phyloP scores from a whole-genome alignment of 176 grass and related monocot genomes.

The Cenchrus purpureus region DNA sequence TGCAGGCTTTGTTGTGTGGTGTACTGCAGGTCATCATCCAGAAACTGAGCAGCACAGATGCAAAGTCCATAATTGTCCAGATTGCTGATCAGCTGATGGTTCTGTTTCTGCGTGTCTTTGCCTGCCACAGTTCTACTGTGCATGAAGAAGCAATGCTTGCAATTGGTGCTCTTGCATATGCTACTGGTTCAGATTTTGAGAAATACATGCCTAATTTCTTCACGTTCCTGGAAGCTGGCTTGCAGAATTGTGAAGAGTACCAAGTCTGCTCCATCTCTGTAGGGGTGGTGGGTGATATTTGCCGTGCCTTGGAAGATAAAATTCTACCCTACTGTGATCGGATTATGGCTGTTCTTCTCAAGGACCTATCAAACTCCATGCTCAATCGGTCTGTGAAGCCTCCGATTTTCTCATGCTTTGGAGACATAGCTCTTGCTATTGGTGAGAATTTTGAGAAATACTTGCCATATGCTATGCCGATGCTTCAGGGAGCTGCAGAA shows the following conservation, averaged over 20 bases:
- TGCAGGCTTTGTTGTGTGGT: slow-evolving; percentile 87
- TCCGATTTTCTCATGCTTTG: slow-evolving; percentile 85
- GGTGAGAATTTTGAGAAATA: slow-evolving; percentile 93
- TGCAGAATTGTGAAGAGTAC: slow-evolving; percentile 89
- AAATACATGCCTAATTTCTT: slow-evolving; percentile 90
- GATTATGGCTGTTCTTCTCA: slow-evolving; percentile 89
- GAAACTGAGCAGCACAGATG: slow-evolving; percentile 77
- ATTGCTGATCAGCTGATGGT: slow-evolving; percentile 81
- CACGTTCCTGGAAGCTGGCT: slow-evolving; percentile 79
- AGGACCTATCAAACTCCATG: slow-evolving; percentile 81
- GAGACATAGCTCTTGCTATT: slow-evolving; percentile 90
- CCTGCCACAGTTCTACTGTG: slow-evolving; percentile 76
- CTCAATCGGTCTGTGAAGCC: slow-evolving; percentile 84
- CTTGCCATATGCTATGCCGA: slow-evolving; percentile 74
- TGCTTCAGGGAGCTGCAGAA: slow-evolving; percentile 83
- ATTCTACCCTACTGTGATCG: slow-evolving; percentile 82
- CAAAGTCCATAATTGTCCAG: slow-evolving; percentile 69
- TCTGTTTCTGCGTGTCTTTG: slow-evolving; percentile 80
- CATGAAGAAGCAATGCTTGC: slow-evolving; percentile 98
- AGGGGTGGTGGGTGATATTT: slow-evolving; percentile 88
- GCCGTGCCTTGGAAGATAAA: slow-evolving; percentile 83
- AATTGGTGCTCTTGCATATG: slow-evolving; percentile 89
- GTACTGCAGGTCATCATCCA: slow-evolving; percentile 92
- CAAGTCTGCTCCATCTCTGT: slow-evolving; percentile 92
- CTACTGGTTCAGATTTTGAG: slow-evolving; percentile 78